A percentile compares a stretch with the other conserved stretches of the same genome.
These are phyloP conservation scores for Pholiota microspora DNA, from an alignment of 768 basidiomycete genomes.

Conservation along the genomic window DNA sequence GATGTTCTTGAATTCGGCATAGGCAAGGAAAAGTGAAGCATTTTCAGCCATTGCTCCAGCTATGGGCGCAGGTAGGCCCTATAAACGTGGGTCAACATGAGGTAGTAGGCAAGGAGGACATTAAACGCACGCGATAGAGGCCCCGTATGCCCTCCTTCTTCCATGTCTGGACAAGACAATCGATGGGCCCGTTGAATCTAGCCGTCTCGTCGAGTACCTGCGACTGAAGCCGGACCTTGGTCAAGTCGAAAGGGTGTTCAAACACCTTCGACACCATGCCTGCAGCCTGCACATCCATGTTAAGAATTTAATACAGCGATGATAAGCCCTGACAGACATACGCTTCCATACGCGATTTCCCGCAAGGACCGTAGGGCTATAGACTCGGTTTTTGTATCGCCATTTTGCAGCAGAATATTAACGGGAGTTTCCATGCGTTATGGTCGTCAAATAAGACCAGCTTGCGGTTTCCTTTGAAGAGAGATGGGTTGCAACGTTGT, in stretches of 20 bases:
- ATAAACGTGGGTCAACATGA: neutral
- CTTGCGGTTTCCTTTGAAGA: neutral
- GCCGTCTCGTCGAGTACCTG: slow-evolving; percentile 72
- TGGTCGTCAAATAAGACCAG: neutral
- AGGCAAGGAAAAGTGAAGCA: slow-evolving; percentile 84
- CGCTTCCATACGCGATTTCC: slow-evolving; percentile 49
- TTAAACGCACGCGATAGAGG: slow-evolving; percentile 73
- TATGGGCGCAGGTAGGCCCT: slow-evolving; percentile 95
- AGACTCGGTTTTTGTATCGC: slow-evolving; percentile 13
- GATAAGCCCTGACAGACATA: too few relatives aligned
- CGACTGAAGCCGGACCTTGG: slow-evolving; percentile 88
- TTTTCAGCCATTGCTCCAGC: slow-evolving; percentile 94
- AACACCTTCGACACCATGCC: slow-evolving; percentile 86
- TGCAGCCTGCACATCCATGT: slow-evolving; percentile 48
- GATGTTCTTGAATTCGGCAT: slow-evolving; percentile 71
- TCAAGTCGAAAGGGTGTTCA: slow-evolving; percentile 91
- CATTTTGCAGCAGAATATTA: slow-evolving; percentile 15
- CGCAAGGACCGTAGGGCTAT: slow-evolving; percentile 34
- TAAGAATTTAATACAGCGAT: too few relatives aligned
- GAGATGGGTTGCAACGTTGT: neutral
- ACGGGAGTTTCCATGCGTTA: slow-evolving; percentile 21
- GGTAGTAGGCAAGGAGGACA: neutral
- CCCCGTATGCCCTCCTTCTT: slow-evolving; percentile 78
- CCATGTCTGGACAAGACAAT: slow-evolving; percentile 86
- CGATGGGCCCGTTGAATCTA: slow-evolving; percentile 81